phyloP scores from a whole-genome alignment of 2,329 filamentous ascomycete genomes.

The Pseudomassariella vexata region DNA sequence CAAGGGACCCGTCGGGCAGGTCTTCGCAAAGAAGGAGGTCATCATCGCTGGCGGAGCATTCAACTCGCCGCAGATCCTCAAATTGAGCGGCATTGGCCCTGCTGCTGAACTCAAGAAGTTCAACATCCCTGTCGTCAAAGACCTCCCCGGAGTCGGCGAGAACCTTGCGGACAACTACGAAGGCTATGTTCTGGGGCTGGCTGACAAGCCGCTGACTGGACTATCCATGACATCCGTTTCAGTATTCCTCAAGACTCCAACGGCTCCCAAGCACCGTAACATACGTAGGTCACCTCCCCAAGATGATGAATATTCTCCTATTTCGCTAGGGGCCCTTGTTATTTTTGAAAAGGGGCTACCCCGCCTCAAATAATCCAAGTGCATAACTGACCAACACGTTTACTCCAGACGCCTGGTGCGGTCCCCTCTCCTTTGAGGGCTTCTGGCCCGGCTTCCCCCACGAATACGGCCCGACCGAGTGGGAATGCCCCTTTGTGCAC shows the following conservation, averaged over 20 bases:
- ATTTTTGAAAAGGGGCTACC: too few species aligned
- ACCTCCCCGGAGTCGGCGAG: conserved; percentile 44
- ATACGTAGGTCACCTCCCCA: too few species aligned
- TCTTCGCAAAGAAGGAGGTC: conserved; percentile 32
- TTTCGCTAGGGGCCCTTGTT: too few species aligned
- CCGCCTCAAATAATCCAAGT: too few species aligned
- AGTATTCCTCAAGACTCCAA: conserved; percentile 21
- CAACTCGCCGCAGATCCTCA: conserved; percentile 45
- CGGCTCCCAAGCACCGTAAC: conserved; percentile 20
- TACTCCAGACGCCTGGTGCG: conserved; percentile 24
- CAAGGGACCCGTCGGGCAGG: conserved; percentile 17
- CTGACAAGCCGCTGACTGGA: conserved; percentile 18
- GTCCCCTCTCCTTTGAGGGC: conserved; percentile 22
- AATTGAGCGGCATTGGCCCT: conserved; percentile 44
- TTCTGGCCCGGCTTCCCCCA: conserved; percentile 25
- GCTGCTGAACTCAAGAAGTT: conserved; percentile 33
- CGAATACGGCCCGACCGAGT: conserved; percentile 22
- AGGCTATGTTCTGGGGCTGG: conserved; percentile 18
- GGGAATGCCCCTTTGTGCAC: conserved; percentile 33
- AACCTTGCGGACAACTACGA: conserved; percentile 42
- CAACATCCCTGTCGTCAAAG: conserved; percentile 36
- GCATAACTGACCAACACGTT: too few species aligned
- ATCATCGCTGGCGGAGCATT: conserved; percentile 44
- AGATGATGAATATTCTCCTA: too few species aligned
- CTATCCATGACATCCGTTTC: conserved; percentile 22